Base-by-base conservation (phyloP, 2,329 filamentous ascomycete genomes). In the Myriosclerotinia duriaeana region DNA sequence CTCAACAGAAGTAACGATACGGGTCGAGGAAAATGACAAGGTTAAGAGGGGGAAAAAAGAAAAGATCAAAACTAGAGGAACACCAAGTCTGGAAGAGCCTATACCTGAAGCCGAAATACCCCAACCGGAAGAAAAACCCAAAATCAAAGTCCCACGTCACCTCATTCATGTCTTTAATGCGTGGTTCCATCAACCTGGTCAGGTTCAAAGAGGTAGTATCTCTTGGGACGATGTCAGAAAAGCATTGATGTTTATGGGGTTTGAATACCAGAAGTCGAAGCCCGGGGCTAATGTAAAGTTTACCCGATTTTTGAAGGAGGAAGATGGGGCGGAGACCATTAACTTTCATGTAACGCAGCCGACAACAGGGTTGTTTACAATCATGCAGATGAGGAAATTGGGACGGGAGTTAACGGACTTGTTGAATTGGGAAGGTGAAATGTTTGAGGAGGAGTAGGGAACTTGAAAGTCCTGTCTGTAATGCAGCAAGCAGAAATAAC, bases 401-500 rank as follows among this genome's bases (percentile, higher is more conserved):
- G 42, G 42, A 15, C 26, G 26, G 26, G 2, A 26, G 2, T 26
- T 26, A 26, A 40, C 38, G 11, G 38, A 40, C 3, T 8, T 20
- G 26, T 55, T 26, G 36, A n/a, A 17, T 26, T 59, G 55, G 40
- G n/a, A 9, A 26, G 22, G 22, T 15, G 22, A 26, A 4, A 59
- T 59, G 55, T 59, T 59, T 44, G 54, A 44, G 26, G 55, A 46
- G 22, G 17, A 59, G 20, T 59, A 59, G 40, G 34, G 17, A 15
- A 12, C 2, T 8, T 1, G 1, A 14, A 11, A 6, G 20, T 55
- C 3, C 12, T 3, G 22, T 42, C 12, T 12, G 40, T 9, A 42
- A 42, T 42, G 40, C 26, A 26, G 26, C 26, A 26, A 26, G 26
- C 26, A 26, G 26, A 26, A 26, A 26, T 26, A 26, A 26, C 26